phyloP scores from a whole-genome alignment of 495 filamentous ascomycete genomes.

The Glutinoglossum americanum region DNA sequence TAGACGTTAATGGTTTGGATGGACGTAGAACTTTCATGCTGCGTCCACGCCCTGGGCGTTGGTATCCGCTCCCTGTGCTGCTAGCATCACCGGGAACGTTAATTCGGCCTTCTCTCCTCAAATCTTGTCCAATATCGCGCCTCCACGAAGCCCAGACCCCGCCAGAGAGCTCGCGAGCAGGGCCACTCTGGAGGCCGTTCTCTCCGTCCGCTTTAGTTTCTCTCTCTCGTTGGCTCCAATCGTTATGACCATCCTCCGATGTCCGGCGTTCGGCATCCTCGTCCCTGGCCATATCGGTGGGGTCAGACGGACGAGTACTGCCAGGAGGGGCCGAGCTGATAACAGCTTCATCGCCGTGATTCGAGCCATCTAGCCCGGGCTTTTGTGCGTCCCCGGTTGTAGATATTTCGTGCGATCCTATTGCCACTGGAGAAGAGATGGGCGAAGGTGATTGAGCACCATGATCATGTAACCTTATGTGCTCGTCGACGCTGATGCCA shows the following conservation, averaged over 20 bases:
- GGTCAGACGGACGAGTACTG: neutral
- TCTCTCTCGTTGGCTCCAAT: slow-evolving; percentile 1
- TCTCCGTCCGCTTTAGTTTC: neutral
- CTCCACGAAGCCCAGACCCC: slow-evolving; percentile 52
- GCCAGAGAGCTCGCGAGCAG: slow-evolving; percentile 5
- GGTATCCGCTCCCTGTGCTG: slow-evolving; percentile 31
- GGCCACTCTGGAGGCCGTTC: neutral
- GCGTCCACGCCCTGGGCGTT: slow-evolving; percentile 31
- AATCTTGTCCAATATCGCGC: slow-evolving; percentile 20
- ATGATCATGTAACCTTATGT: neutral
- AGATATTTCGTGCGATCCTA: neutral
- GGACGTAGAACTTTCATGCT: slow-evolving; percentile 66
- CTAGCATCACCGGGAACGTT: neutral
- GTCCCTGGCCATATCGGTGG: neutral
- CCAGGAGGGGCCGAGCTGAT: neutral
- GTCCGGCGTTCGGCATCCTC: neutral
- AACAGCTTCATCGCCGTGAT: neutral
- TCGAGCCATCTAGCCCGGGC: neutral
- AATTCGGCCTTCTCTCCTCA: neutral
- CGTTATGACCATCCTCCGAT: neutral
- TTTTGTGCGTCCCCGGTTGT: neutral
- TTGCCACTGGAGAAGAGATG: neutral
- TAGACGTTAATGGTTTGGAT: slow-evolving; percentile 28
- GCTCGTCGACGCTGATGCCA: neutral
- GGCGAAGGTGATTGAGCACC: neutral